phyloP scores from a whole-genome alignment of 495 filamentous ascomycete genomes.

The Chaetomium fimeti region DNA sequence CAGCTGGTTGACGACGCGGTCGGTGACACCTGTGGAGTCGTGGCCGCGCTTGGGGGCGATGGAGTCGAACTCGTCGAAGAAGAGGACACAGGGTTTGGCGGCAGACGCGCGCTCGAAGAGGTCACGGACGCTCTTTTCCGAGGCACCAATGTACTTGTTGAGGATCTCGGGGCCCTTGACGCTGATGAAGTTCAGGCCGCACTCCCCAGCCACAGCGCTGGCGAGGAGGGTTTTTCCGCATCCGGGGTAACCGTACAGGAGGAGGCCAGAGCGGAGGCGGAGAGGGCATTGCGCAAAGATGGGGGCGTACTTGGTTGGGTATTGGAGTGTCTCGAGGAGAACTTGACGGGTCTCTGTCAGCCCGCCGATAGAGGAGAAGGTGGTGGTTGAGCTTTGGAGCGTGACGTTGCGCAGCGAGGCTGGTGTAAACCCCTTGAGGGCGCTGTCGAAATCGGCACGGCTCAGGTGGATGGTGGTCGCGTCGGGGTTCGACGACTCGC shows the following conservation, averaged over 20 bases:
- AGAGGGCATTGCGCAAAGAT: constrained; percentile 96
- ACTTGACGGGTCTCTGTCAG: constrained; percentile 79
- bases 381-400: constrained; percentile 82
- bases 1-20: constrained; percentile 97
- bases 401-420: constrained; percentile 92
- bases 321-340: constrained; percentile 90
- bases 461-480: constrained; percentile 56
- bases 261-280: constrained; percentile 83
- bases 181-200: constrained; percentile 94
- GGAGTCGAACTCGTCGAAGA: constrained; percentile 98
- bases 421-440: constrained; percentile 88
- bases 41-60: constrained; percentile 97
- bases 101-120: constrained; percentile 89
- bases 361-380: constrained; percentile 88
- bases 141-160: constrained; percentile 97
- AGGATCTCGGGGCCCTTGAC: constrained; percentile 97
- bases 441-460: constrained; percentile 72
- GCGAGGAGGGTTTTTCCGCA: constrained; percentile 95
- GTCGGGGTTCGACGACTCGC: constrained; percentile 35
- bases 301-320: constrained; percentile 95
- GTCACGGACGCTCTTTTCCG: constrained; percentile 91
- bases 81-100: constrained; percentile 86
- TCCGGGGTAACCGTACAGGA: constrained; percentile 92
- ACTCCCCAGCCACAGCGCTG: constrained; percentile 90
- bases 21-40: constrained; percentile 93